Conservation (phyloP, 345 rosid genomes). For the Hypericum androsaemum region DNA sequence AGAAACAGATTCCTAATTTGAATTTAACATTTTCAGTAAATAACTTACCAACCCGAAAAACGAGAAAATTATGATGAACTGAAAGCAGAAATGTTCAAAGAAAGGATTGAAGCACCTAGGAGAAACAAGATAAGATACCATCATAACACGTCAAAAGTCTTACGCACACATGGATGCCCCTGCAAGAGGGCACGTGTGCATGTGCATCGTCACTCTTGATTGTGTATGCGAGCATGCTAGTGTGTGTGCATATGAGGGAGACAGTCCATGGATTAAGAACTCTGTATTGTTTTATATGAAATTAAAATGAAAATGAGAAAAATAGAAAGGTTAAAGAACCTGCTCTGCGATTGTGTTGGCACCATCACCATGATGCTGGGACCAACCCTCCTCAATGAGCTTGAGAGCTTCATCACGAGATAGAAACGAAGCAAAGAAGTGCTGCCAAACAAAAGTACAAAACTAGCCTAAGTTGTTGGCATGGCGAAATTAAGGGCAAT, state of each 20-base stretch:
- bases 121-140: too few species aligned
- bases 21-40: not conserved
- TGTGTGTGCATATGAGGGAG: not conserved
- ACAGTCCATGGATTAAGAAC: not conserved
- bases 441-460: slow-evolving; percentile 35
- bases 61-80: not conserved
- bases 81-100: not conserved
- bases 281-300: too few species aligned
- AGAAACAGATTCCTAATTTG: slow-evolving; percentile 42
- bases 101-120: not conserved
- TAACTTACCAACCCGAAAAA: too few species aligned
- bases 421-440: slow-evolving; percentile 64
- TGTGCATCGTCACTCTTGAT: too few species aligned
- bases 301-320: not conserved
- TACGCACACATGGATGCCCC: too few species aligned
- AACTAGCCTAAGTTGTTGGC: slow-evolving; percentile 14
- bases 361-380: slow-evolving; percentile 26
- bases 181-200: too few species aligned
- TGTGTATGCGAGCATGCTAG: too few species aligned
- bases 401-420: slow-evolving; percentile 67
- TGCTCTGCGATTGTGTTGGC: slow-evolving; percentile 30
- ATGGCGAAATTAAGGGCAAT: slow-evolving; percentile 11
- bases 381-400: slow-evolving; percentile 52
- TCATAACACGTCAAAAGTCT: too few species aligned
- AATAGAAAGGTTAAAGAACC: slow-evolving; percentile 22